Evolutionary conservation across 2,329 filamentous ascomycete genomes (phyloP), one percentile per base, ranked within the genome.

Genomic region (Aureobasidium melanogenum): DNA sequence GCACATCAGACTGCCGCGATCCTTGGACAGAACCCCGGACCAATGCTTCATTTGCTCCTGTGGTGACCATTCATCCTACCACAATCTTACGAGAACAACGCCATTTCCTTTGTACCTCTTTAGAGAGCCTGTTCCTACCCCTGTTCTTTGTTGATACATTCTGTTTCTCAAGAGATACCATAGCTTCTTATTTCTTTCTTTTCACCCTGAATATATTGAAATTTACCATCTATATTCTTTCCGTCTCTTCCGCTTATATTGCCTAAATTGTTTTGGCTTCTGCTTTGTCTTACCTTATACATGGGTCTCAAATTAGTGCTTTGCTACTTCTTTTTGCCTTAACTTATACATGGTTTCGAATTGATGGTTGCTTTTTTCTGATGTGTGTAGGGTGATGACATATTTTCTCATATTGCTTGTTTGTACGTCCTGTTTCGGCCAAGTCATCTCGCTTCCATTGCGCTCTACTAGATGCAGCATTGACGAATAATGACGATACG

Each of bases 71-170:
- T n/a, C n/a, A 36, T 36, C n/a, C n/a, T 12, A 39, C 19, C 50
- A 54, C 50, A 36, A 54, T 52, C 50, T 54, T 41, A 54, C 50
- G 50, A 54, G 50, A 41, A 41, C n/a, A 36, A 54, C 50, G 50
- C 50, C 50, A 39, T 41, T 41, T 56, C 14, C 14, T 43, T 47
- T 30, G 39, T 46, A 3, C n/a, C 24, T 47, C 6, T 26, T 28
- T 15, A 22, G 19, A 19, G 9, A 34, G 32, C 47, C 34, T 38
- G 19, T 28, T n/a, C 22, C 28, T 43, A 5, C 51, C 3, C 17
- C 32, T 43, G 14, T 55, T 43, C 32, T 32, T 22, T 55, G 39
- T 56, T 28, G 38, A 43, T 56, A 43, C 24, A 19, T 56, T 43
- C 8, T 54, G 43, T 28, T 46, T 26, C 34, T 39, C 36, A 32